Conservation (phyloP, 1,139 yeast genomes). For the Taiozyma sp. region DNA sequence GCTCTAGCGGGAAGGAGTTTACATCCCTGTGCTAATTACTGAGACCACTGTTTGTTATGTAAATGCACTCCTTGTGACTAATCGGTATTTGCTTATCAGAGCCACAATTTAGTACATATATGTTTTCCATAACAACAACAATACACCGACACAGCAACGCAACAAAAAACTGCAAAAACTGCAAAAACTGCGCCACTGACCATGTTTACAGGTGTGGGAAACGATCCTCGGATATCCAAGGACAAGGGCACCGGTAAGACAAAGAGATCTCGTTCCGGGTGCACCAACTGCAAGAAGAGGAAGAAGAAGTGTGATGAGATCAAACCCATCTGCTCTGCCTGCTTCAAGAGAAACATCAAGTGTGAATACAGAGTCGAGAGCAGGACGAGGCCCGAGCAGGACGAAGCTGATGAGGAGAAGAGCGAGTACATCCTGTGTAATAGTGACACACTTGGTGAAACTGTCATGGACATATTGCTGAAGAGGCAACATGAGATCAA, state of each 20-base stretch:
- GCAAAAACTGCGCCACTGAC: slow-evolving; percentile 55
- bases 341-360: slow-evolving; percentile 18
- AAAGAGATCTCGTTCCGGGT: slow-evolving; percentile 17
- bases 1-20: too few species aligned
- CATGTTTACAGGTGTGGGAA: slow-evolving; percentile 25
- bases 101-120: background rate
- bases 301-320: slow-evolving; percentile 27
- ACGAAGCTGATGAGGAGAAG: background rate
- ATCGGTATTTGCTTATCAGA: background rate
- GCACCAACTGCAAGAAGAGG: slow-evolving; percentile 22
- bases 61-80: background rate
- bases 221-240: background rate
- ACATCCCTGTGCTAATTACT: background rate
- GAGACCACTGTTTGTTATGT: background rate
- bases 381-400: background rate
- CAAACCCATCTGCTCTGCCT: slow-evolving; percentile 24
- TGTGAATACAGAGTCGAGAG: slow-evolving; percentile 12
- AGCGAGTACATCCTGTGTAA: slow-evolving; percentile 3
- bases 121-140: background rate
- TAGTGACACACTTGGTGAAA: slow-evolving; percentile 3
- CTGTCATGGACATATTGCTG: slow-evolving; percentile 4
- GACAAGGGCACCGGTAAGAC: background rate
- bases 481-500: background rate
- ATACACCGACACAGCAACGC: background rate
- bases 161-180: background rate